A percentile compares a stretch with the other conserved stretches of the same genome.
Conservation (phyloP, 257 asterid species). For the Prunella vulgaris region DNA sequence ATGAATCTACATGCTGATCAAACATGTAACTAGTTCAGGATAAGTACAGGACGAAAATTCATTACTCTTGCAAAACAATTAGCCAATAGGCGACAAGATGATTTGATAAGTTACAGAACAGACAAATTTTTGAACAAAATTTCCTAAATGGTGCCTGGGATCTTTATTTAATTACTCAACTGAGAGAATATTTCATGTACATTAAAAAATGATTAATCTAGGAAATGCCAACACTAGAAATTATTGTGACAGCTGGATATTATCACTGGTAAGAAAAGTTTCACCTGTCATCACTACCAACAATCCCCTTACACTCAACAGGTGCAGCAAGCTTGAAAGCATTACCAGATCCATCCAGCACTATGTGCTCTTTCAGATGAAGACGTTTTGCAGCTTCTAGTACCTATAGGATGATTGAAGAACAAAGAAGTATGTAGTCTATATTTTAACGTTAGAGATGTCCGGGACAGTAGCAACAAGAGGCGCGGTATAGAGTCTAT, state of each 20-base stretch:
- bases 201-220: not conserved
- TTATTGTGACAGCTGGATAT: not conserved
- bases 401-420: conserved; percentile 42
- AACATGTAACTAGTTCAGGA: not conserved
- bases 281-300: conserved; percentile 98
- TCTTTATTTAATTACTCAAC: not conserved
- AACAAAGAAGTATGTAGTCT: not conserved
- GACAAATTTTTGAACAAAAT: not conserved
- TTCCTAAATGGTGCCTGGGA: not conserved
- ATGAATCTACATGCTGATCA: not conserved
- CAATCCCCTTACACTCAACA: conserved; percentile 97
- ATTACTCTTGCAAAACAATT: not conserved
- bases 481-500: not conserved
- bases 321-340: conserved; percentile 88
- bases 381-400: conserved; percentile 87
- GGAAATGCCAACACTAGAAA: not conserved
- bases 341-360: conserved; percentile 84
- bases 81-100: not conserved
- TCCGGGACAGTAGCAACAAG: not conserved
- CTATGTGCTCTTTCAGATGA: conserved; percentile 84
- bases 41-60: conserved; percentile 9
- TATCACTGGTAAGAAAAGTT: not conserved
- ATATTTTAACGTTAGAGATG: not conserved
- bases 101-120: not conserved
- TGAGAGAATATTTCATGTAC: not conserved